phyloP scores from a whole-genome alignment of 257 asterid genomes.

The Solanum clarkiae region DNA sequence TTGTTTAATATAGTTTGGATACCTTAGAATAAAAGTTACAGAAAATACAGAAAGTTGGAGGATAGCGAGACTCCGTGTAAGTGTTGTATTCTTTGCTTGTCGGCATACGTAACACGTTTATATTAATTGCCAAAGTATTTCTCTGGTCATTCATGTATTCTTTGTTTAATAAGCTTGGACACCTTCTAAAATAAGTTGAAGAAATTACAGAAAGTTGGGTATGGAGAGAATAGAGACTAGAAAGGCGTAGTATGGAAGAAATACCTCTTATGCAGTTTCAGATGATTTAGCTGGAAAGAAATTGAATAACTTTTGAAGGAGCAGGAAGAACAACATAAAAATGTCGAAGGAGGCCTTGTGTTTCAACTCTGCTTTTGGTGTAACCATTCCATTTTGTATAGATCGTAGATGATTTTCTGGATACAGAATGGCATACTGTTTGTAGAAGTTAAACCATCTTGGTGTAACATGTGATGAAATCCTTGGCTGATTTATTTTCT shows the following conservation, averaged over 20 bases:
- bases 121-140: not conserved
- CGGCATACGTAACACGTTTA: not conserved
- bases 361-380: not conserved
- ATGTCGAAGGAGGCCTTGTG: not conserved
- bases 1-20: not conserved
- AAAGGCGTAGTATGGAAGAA: not conserved
- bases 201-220: not conserved
- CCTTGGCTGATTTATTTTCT: not conserved
- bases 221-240: not conserved
- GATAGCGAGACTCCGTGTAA: not conserved
- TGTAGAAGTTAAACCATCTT: not conserved
- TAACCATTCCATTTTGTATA: not conserved
- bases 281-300: not conserved
- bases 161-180: not conserved
- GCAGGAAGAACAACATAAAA: not conserved
- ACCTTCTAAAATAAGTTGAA: not conserved
- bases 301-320: not conserved
- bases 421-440: not conserved
- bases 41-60: not conserved
- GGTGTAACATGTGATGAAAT: not conserved
- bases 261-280: not conserved
- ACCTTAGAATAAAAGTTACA: not conserved
- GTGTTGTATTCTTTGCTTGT: not conserved
- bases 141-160: not conserved
- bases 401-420: not conserved